These are phyloP conservation scores for Auriculariales sp. DNA, from an alignment of 768 basidiomycete genomes.

Conservation along the genomic window DNA sequence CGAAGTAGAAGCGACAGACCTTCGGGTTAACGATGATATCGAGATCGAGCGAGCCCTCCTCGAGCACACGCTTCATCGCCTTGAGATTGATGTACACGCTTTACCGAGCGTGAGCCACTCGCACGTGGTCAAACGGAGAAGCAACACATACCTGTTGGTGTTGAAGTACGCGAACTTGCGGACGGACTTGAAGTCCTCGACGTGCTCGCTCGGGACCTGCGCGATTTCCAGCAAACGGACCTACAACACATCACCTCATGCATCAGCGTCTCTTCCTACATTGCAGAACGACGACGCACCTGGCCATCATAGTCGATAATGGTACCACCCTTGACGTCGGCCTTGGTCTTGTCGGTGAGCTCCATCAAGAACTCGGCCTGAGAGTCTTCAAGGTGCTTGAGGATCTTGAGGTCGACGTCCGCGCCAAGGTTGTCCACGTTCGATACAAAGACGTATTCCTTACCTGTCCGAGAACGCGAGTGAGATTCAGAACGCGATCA, in stretches of 20 bases:
- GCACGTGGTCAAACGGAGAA: slow-evolving; percentile 51
- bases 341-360: slow-evolving; percentile 95
- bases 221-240: slow-evolving; percentile 88
- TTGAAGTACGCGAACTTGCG: slow-evolving; percentile 22
- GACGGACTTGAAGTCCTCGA: slow-evolving; percentile 85
- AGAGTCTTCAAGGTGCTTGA: slow-evolving; percentile 73
- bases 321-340: slow-evolving; percentile 79
- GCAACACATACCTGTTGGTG: slow-evolving; percentile 1
- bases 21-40: slow-evolving; percentile 94
- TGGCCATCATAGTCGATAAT: slow-evolving; percentile 84
- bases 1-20: slow-evolving; percentile 22
- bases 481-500: too few species aligned
- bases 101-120: slow-evolving; percentile 81
- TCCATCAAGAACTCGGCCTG: slow-evolving; percentile 86
- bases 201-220: slow-evolving; percentile 85
- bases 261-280: too few species aligned
- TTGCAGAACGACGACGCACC: too few species aligned
- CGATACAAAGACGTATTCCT: slow-evolving; percentile 94
- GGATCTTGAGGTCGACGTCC: slow-evolving; percentile 70
- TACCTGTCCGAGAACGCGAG: too few species aligned
- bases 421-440: slow-evolving; percentile 96
- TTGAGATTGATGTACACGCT: slow-evolving; percentile 70
- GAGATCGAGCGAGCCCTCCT: slow-evolving; percentile 70
- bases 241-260: too few species aligned
- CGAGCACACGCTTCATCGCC: slow-evolving; percentile 77